A percentile compares a stretch with the other conserved stretches of the same genome.
phyloP scores from a whole-genome alignment of 352 stramenopile genomes.

The Phytopythium kandeliae region DNA sequence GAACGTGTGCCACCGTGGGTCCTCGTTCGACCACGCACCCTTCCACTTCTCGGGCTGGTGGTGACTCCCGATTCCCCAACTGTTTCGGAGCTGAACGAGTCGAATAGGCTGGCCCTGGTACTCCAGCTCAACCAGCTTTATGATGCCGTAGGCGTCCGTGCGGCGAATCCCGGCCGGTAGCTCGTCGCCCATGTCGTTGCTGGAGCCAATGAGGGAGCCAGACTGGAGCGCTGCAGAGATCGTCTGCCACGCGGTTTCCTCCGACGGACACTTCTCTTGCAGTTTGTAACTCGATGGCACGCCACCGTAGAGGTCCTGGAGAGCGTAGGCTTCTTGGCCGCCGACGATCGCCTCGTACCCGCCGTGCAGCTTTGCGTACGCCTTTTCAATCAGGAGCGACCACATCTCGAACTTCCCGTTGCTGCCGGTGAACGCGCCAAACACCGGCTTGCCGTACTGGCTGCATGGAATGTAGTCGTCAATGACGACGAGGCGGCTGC shows the following conservation, averaged over 20 bases:
- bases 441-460: slow-evolving; percentile 78
- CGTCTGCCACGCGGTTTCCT: slow-evolving; percentile 51
- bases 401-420: slow-evolving; percentile 90
- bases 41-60: slow-evolving; percentile 63
- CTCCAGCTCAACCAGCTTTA: slow-evolving; percentile 70
- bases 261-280: slow-evolving; percentile 50
- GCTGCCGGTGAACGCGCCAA: slow-evolving; percentile 76
- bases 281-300: slow-evolving; percentile 61
- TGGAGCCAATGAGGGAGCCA: slow-evolving; percentile 66
- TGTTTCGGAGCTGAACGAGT: slow-evolving; percentile 77
- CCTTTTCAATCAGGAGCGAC: slow-evolving; percentile 92
- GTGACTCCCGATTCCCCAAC: slow-evolving; percentile 61
- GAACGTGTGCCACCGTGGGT: slow-evolving; percentile 66
- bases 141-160: slow-evolving; percentile 66
- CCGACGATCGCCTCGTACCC: slow-evolving; percentile 88
- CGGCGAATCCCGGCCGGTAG: slow-evolving; percentile 60
- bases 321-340: slow-evolving; percentile 70
- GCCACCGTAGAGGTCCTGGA: slow-evolving; percentile 79
- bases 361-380: slow-evolving; percentile 92
- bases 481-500: slow-evolving; percentile 73
- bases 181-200: slow-evolving; percentile 56
- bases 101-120: slow-evolving; percentile 47
- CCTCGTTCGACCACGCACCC: slow-evolving; percentile 62
- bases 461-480: slow-evolving; percentile 85
- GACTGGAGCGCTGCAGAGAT: slow-evolving; percentile 39